Base-by-base conservation (phyloP, 352 stramenopile species). In the Elongisporangium undulatum region DNA sequence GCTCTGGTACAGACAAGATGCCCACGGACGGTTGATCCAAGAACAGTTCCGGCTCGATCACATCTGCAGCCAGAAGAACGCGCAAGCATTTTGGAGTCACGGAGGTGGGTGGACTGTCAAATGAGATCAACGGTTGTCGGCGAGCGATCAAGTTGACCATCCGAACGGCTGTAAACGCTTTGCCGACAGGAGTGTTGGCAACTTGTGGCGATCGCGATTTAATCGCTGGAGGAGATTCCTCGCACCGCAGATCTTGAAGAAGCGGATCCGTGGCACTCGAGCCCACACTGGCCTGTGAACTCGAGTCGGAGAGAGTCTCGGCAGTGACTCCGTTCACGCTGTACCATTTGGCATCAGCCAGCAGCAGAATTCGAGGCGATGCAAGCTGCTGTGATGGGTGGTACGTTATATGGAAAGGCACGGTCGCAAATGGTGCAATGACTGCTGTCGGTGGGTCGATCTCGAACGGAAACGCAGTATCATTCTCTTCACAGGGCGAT, bases 121-220 rank as follows among this genome's bases (percentile, higher is more conserved):
- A 16, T 20, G 41, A 24, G 53, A 39, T 34, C 21, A n/a, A 26
- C 17, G 52, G 50, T 49, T 53, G 45, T 12, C 67, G 68, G n/a
- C 76, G 74, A 55, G 59, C 26, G 12, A 89, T 59, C 15, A 77
- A 71, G 62, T 92, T 94, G 41, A 75, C 80, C 24, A 83, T 61
- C 2, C 85, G 80, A 13, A 94, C 85, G 13, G 78, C 85, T 38
- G 81, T 62, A 45, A 94, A 77, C 0, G 85, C 85, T 53, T 92
- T 94, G 19, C 85, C 85, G 48, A 74, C 59, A 23, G 49, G 52
- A 39, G 50, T 55, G 50, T 61, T 13, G 3, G 64, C 29, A 55
- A 29, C 3, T 62, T 20, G n/a, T 45, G 20, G 2, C 49, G 59
- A 9, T 60, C 34, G 34, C 34, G 13, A 45, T 17, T 45, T 45